Evolutionary conservation across 106 monocot species (phyloP).

Genomic region (Acanthochlamys bracteata): DNA sequence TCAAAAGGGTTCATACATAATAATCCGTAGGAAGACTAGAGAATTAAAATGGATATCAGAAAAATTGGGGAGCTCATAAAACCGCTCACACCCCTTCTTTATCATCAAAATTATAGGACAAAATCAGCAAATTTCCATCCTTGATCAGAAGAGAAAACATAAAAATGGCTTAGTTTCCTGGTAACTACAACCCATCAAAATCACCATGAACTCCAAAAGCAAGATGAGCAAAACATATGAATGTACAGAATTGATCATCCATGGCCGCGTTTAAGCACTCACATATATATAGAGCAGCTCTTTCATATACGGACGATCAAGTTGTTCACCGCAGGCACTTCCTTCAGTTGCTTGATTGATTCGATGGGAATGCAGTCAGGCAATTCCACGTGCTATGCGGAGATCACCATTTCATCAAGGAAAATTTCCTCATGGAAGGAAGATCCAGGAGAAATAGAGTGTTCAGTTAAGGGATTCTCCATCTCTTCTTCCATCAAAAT

Average conservation of each 20-base stretch:
- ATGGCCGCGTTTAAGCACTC: slow-evolving; percentile 14
- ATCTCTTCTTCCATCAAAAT: slow-evolving; percentile 27
- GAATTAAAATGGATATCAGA: background rate
- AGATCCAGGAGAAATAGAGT: slow-evolving; percentile 3
- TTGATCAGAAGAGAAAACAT: background rate
- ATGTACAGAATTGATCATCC: slow-evolving; percentile 18
- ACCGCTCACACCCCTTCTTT: slow-evolving; percentile 8
- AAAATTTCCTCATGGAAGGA: slow-evolving; percentile 4
- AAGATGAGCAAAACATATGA: slow-evolving; percentile 4
- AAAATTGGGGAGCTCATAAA: slow-evolving; percentile 11
- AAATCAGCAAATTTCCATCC: background rate
- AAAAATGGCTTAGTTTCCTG: background rate
- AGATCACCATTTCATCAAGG: background rate
- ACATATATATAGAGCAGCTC: slow-evolving; percentile 18
- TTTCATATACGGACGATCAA: slow-evolving; percentile 17
- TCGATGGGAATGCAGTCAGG: background rate
- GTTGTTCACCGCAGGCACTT: background rate
- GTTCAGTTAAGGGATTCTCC: slow-evolving; percentile 4
- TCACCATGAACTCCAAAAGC: slow-evolving; percentile 3
- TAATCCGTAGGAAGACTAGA: background rate
- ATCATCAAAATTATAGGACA: slow-evolving; percentile 13
- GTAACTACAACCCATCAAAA: background rate
- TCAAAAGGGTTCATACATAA: background rate
- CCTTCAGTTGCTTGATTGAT: background rate
- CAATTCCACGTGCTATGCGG: background rate